phyloP scores from a whole-genome alignment of 2,329 filamentous ascomycete genomes.

The Sporothrix variecibatus region DNA sequence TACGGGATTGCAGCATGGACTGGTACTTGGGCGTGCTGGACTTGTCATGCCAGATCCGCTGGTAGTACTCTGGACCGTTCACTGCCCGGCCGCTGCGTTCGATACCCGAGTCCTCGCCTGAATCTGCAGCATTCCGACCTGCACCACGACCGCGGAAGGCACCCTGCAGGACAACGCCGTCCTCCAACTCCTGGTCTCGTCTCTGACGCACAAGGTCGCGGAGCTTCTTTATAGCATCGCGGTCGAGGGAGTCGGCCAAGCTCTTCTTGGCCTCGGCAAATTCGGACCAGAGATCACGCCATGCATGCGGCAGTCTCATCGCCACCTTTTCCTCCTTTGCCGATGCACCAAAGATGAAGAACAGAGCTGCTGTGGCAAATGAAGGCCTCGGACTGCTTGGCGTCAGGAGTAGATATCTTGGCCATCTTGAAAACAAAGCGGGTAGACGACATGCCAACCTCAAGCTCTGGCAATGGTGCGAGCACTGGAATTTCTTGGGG shows the following conservation, averaged over 20 bases:
- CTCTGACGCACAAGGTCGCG: constrained; percentile 69
- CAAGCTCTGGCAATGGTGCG: constrained; percentile 47
- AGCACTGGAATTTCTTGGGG: constrained; percentile 54
- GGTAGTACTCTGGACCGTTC: constrained; percentile 52
- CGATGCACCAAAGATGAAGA: constrained; percentile 75
- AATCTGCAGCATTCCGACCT: constrained; percentile 50
- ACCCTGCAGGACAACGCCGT: constrained; percentile 74
- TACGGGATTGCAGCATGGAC: constrained; percentile 74
- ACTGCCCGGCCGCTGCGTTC: constrained; percentile 46
- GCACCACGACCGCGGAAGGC: constrained; percentile 67
- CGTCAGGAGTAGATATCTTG: constrained; percentile 70
- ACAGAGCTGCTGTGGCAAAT: constrained; percentile 78
- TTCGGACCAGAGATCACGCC: constrained; percentile 85
- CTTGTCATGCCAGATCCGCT: constrained; percentile 63
- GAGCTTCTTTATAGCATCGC: constrained; percentile 66
- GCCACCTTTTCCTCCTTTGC: constrained; percentile 84
- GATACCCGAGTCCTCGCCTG: constrained; percentile 49
- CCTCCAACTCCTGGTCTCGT: constrained; percentile 68
- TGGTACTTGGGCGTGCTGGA: constrained; percentile 64
- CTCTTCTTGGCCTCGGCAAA: constrained; percentile 70
- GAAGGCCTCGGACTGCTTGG: constrained; percentile 82
- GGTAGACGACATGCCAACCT: constrained; percentile 49
- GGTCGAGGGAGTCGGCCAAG: constrained; percentile 69
- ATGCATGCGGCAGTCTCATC: constrained; percentile 73
- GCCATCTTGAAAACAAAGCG: constrained; percentile 72